phyloP scores from a whole-genome alignment of 306 rosid species.

The Quercus gilva region DNA sequence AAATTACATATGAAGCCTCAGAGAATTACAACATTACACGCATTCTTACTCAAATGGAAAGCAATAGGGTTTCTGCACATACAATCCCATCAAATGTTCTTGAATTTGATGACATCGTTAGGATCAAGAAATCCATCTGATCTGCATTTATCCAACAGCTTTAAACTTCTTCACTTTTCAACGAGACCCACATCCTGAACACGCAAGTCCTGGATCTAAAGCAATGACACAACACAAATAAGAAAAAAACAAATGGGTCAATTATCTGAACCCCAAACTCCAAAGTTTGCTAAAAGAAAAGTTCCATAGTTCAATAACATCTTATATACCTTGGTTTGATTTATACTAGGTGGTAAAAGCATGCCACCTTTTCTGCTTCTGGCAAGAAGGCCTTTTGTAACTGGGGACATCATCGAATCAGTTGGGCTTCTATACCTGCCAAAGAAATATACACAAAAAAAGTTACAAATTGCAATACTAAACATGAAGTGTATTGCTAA shows the following conservation, averaged over 20 bases:
- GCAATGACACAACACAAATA: background rate
- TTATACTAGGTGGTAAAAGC: conserved; percentile 53
- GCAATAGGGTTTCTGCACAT: background rate
- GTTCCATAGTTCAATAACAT: background rate
- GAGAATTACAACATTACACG: background rate
- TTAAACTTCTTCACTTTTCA: conserved; percentile 27
- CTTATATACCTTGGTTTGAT: conserved; percentile 41
- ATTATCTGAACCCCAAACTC: background rate
- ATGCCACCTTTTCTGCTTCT: conserved; percentile 60
- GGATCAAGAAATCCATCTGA: conserved; percentile 4
- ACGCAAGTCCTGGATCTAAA: conserved; percentile 47
- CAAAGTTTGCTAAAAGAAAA: background rate
- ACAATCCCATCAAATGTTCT: background rate
- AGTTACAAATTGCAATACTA: background rate
- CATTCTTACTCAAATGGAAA: background rate
- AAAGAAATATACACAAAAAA: background rate
- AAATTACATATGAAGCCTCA: background rate
- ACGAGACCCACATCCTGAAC: conserved; percentile 36
- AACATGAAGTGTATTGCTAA: background rate
- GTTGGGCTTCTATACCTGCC: conserved; percentile 91
- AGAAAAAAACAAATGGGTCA: background rate
- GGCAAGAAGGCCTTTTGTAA: conserved; percentile 75
- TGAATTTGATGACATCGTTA: background rate
- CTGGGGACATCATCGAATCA: conserved; percentile 76
- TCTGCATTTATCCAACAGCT: conserved; percentile 23